These are phyloP conservation scores for Aegle marmelos DNA, from an alignment of 345 rosid species.

Conservation along the genomic window DNA sequence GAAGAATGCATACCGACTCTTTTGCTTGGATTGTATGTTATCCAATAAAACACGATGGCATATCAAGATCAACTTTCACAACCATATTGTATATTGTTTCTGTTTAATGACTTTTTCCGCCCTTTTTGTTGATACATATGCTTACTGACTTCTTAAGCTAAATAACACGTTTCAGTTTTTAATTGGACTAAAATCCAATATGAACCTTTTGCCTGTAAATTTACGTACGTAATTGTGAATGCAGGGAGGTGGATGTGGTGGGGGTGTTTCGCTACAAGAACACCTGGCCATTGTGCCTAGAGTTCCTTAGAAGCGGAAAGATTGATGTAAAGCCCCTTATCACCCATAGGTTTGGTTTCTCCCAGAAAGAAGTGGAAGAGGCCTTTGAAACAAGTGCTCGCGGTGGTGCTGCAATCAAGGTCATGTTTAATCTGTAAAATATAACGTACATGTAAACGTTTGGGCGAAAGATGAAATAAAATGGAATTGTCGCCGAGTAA, in stretches of 20 bases:
- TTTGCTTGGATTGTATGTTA: neutral
- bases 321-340: conserved; percentile 84
- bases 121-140: too few species aligned
- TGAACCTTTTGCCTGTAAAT: neutral
- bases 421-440: conserved; percentile 84
- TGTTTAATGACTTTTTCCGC: too few species aligned
- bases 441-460: neutral
- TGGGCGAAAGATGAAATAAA: neutral
- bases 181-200: neutral
- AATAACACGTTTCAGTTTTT: neutral
- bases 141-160: too few species aligned
- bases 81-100: too few species aligned
- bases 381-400: conserved; percentile 86
- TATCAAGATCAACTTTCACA: too few species aligned
- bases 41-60: neutral
- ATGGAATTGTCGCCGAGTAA: neutral
- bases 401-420: conserved; percentile 83
- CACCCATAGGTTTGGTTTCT: conserved; percentile 83
- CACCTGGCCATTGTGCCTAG: conserved; percentile 90
- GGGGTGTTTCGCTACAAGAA: conserved; percentile 79
- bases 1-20: neutral
- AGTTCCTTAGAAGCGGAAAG: conserved; percentile 70
- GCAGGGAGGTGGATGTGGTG: conserved; percentile 85
- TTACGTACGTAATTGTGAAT: neutral
- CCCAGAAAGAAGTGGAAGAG: conserved; percentile 80